Base-by-base conservation (phyloP, 176 grass and related monocot genomes). In the Phragmites australis region DNA sequence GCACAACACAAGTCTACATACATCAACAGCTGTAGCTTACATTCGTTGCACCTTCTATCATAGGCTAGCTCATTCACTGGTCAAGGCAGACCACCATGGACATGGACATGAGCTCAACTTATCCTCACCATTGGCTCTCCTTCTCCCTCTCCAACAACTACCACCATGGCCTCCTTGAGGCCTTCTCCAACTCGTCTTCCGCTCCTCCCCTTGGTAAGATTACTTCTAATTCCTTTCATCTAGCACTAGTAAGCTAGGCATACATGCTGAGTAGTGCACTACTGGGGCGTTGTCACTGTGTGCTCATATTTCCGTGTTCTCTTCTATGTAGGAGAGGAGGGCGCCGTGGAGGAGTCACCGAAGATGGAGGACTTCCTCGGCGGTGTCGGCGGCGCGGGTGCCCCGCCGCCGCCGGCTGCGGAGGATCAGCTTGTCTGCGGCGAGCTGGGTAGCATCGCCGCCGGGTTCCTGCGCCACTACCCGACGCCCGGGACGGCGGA, bases 301-400 rank as follows among this genome's bases (percentile, higher is more conserved):
- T 19, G 15, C 29, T 43, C 52, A 43, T 57, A 19, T 2, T 58
- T 13, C 27, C 48, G 6, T 62, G 4, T 65, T 11, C 11, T 30
- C 22, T 0, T 72, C 19, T 15, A 5, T 31, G 48, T 22, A 82
- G 91, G 82, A 72, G 81, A 78, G 5, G 81, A 87, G n/a, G 60
- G 49, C 8, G 6, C 68, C 0, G 68, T 76, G 51, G 78, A 77
- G 17, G 85, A 89, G 27, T 49, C 61, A 46, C 91, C 94, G 37
- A 93, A 91, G 89, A 86, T 94, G 80, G 94, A 94, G 63, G 89
- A 97, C 53, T 97, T 94, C 79, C 94, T 97, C 13, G 85, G 92
- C 67, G 69, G 82, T 10, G 75, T 80, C 2, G 82, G 78, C 9
- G 27, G 65, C 37, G 12, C 19, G 0, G 55, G 67, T 1, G 22